These are phyloP conservation scores for Citrus cavaleriei DNA, from an alignment of 345 rosid genomes.

Conservation along the genomic window DNA sequence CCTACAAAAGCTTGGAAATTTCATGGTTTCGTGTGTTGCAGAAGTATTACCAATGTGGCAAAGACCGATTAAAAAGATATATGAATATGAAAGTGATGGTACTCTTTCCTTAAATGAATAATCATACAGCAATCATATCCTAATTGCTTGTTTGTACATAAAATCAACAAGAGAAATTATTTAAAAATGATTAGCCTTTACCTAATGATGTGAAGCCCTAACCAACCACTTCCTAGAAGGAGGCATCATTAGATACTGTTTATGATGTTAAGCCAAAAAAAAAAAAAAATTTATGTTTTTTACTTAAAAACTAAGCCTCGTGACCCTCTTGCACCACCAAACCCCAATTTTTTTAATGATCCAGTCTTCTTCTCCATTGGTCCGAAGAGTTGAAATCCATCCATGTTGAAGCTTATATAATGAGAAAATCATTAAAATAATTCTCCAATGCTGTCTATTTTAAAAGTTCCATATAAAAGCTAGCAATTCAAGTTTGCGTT, in stretches of 20 bases:
- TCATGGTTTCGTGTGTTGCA: background rate
- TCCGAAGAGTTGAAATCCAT: slow-evolving; percentile 23
- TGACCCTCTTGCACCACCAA: slow-evolving; percentile 27
- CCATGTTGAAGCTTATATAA: slow-evolving; percentile 10
- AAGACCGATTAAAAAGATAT: background rate
- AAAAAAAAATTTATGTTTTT: background rate
- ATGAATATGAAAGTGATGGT: background rate
- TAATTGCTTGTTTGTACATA: slow-evolving; percentile 21
- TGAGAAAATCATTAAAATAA: slow-evolving; percentile 17
- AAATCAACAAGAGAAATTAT: slow-evolving; percentile 20
- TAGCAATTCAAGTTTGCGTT: background rate
- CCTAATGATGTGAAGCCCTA: slow-evolving; percentile 43
- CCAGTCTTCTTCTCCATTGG: slow-evolving; percentile 23
- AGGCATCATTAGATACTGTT: slow-evolving; percentile 6
- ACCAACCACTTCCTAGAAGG: slow-evolving; percentile 17
- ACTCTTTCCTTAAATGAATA: slow-evolving; percentile 13
- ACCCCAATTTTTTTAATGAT: slow-evolving; percentile 16
- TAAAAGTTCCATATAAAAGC: slow-evolving; percentile 10
- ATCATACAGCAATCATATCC: slow-evolving; percentile 19
- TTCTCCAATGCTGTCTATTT: slow-evolving; percentile 7
- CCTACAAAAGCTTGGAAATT: background rate
- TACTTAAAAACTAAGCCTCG: slow-evolving; percentile 21
- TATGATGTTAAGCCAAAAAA: slow-evolving; percentile 9
- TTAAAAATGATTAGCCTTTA: slow-evolving; percentile 13
- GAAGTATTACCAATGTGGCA: background rate